Evolutionary conservation across 306 rosid genomes (phyloP), one percentile per base, ranked within the genome.

Genomic region (Quercus berberidifolia): DNA sequence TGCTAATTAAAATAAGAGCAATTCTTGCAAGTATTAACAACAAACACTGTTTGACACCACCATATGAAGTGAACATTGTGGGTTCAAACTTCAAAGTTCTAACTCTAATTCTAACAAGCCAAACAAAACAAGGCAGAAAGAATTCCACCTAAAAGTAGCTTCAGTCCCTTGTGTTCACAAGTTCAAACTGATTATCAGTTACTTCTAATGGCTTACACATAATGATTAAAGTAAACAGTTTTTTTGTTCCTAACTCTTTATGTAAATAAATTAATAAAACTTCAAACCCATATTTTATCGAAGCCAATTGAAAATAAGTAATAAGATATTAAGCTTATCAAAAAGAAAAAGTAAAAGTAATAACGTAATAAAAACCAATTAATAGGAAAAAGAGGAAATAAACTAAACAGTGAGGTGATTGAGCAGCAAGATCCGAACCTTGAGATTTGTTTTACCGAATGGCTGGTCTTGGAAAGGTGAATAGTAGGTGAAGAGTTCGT

Each of bases 401-500:
- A 43, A 58, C 20, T 62, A 5, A 43, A 28, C 46, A 79, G 57
- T 59, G 64, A 56, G 59, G 15, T 3, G 63, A 30, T 74, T 73
- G 33, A 18, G 69, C 35, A 74, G 7, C 21, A 75, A 70, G 49
- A 71, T 75, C 15, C 78, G 30, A 78, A 92, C 97, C 97, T 87
- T 82, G 49, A 84, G 62, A 79, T 88, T 79, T 20, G 85, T 78
- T 70, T 78, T 83, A 3, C 77, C 82, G 72, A 82, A n/a, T 64
- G 82, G 88, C 57, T 82, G 85, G 80, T 65, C 81, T 54, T 54
- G 91, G 63, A 77, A 9, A 6, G 68, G 59, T 49, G 35, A 84
- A 86, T 68, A 72, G 76, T 88, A 83, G 86, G 17, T 25, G 80
- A 88, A 60, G 86, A 91, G 74, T 0, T 88, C 92, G 26, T 83